Evolutionary conservation across 305 asterid genomes (phyloP), one percentile per base, ranked within the genome.

Genomic region (Fraxinus greggii): DNA sequence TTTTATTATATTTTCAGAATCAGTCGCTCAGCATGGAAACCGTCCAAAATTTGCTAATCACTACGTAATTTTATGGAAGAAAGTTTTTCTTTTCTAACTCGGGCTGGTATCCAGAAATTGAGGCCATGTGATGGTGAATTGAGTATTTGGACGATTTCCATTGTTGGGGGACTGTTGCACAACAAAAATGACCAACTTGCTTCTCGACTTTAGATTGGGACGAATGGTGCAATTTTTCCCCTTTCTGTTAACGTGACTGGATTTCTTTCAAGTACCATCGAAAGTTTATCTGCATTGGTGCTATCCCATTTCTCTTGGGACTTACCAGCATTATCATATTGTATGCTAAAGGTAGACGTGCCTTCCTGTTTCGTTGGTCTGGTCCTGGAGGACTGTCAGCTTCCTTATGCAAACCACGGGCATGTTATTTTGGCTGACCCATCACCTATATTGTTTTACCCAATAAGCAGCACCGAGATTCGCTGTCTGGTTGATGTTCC

Each of bases 401-500:
- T 85, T 5, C 90, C 90, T 4, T 83, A 79, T 77, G 86, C 85
- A 15, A 87, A 87, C 59, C 90, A 87, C 45, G 90, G 88, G 5
- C 88, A 87, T 75, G 90, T 87, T 13, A 75, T 87, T 67, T 56
- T 87, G 15, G 90, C 86, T n/a, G 81, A 83, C 72, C 86, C 90
- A 59, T 87, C 90, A 3, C 90, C 90, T 1, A 87, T 87, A 17
- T 67, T 87, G 23, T 69, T 84, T 42, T 87, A 87, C 59, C 89
- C 87, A 23, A 86, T 86, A 70, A 86, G 89, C 73, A 86, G 87
- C 76, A 75, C 48, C 5, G 89, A 86, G 75, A 63, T 86, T 28
- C 73, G 89, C 38, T 86, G 89, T 36, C 79, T 87, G 8, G 88
- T 87, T 0, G 90, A 87, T 82, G 85, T 87, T 7, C 90, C 90